A percentile compares a stretch with the other conserved stretches of the same genome.
Conservation (phyloP, 176 grass and related monocot genomes). For the Saccharum officinarum region DNA sequence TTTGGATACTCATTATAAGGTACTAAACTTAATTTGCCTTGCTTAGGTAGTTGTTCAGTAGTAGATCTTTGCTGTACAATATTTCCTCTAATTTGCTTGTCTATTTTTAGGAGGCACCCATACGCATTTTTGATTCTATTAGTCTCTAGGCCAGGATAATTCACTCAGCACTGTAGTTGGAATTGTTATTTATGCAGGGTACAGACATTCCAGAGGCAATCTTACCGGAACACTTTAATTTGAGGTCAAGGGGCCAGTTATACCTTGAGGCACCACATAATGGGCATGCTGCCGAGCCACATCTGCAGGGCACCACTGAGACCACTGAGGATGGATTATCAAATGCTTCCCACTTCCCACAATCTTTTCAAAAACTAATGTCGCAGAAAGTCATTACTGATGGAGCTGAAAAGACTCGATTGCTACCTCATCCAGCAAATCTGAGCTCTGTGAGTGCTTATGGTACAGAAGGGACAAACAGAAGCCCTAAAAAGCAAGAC, state of each 20-base stretch:
- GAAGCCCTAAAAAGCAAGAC: slow-evolving; percentile 32
- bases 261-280: slow-evolving; percentile 39
- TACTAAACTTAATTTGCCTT: slow-evolving; percentile 43
- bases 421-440: slow-evolving; percentile 46
- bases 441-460: slow-evolving; percentile 12
- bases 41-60: neutral
- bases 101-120: neutral
- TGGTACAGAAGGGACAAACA: slow-evolving; percentile 23
- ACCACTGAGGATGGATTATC: slow-evolving; percentile 35
- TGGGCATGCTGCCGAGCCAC: slow-evolving; percentile 28
- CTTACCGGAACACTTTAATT: slow-evolving; percentile 88
- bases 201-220: slow-evolving; percentile 71
- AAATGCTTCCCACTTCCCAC: slow-evolving; percentile 77
- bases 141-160: neutral
- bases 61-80: neutral
- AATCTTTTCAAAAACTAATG: slow-evolving; percentile 66
- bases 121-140: neutral
- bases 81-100: slow-evolving; percentile 6
- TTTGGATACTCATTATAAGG: slow-evolving; percentile 64
- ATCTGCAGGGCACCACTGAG: slow-evolving; percentile 37
- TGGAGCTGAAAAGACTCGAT: slow-evolving; percentile 40
- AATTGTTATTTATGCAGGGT: slow-evolving; percentile 46
- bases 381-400: slow-evolving; percentile 55
- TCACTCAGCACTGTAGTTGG: slow-evolving; percentile 17
- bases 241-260: slow-evolving; percentile 34